These are phyloP conservation scores for Plectosphaerella cucumerina DNA, from an alignment of 2,329 filamentous ascomycete species.

Conservation along the genomic window DNA sequence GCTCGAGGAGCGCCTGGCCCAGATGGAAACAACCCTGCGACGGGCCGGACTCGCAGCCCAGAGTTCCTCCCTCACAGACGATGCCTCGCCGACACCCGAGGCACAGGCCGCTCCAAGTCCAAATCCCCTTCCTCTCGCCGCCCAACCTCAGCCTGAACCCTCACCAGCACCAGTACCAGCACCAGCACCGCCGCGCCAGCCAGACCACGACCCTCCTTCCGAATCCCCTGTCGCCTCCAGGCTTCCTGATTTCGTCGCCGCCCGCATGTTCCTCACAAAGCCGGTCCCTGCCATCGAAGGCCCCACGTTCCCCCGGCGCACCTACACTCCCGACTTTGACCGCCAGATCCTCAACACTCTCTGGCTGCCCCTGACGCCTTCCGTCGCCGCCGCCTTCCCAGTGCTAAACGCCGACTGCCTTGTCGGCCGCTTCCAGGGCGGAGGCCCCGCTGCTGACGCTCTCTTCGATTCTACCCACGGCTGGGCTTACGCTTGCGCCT, in stretches of 20 bases:
- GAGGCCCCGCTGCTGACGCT: not conserved
- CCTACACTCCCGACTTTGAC: conserved; percentile 7
- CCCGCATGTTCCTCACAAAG: conserved; percentile 6
- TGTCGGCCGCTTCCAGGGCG: conserved; percentile 4
- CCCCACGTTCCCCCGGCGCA: conserved; percentile 9
- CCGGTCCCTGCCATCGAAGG: conserved; percentile 7
- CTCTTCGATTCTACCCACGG: conserved; percentile 8
- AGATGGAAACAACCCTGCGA: conserved; percentile 9
- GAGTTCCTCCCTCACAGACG: not conserved
- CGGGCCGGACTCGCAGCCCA: not conserved
- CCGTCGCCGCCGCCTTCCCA: conserved; percentile 4
- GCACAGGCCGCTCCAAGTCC: not conserved
- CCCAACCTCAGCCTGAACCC: too few species aligned
- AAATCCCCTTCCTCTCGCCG: too few species aligned
- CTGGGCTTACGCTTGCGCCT: conserved; percentile 9
- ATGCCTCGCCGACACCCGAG: not conserved
- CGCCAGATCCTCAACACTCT: conserved; percentile 7
- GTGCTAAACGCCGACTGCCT: conserved; percentile 9
- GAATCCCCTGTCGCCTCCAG: not conserved
- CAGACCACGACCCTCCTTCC: not conserved
- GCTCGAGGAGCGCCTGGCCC: conserved; percentile 10
- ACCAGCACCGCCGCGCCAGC: not conserved
- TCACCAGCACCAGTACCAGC: too few species aligned
- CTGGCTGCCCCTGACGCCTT: conserved; percentile 7
- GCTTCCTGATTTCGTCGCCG: conserved; percentile 6